A percentile compares a stretch with the other conserved stretches of the same genome.
Evolutionary conservation across 129 eudicot species (phyloP).

Genomic region (Oenanthe sinensis): DNA sequence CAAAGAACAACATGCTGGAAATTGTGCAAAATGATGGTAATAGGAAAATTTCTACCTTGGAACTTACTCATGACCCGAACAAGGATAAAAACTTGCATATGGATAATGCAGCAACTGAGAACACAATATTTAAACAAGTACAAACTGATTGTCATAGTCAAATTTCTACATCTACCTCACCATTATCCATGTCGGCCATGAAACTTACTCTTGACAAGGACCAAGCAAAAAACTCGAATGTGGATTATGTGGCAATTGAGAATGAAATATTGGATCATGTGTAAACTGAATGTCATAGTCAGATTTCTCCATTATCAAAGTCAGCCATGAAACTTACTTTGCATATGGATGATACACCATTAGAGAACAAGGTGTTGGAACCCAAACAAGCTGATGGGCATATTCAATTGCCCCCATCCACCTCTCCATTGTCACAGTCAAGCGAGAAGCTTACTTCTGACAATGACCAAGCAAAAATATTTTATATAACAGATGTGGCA

Average conservation of each 20-base stretch:
- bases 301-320: neutral
- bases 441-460: neutral
- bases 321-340: neutral
- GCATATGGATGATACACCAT: slow-evolving; percentile 5
- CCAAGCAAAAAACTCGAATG: neutral
- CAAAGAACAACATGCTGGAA: slow-evolving; percentile 7
- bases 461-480: neutral
- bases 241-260: neutral
- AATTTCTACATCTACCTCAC: slow-evolving; percentile 14
- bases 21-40: neutral
- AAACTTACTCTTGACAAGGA: neutral
- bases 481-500: slow-evolving; percentile 10
- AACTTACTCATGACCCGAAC: neutral
- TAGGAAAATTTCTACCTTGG: neutral
- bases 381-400: slow-evolving; percentile 9
- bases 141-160: slow-evolving; percentile 17
- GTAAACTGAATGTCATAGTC: neutral
- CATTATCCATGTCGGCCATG: neutral
- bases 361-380: slow-evolving; percentile 10
- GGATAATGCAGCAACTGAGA: slow-evolving; percentile 21
- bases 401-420: slow-evolving; percentile 18
- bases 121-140: slow-evolving; percentile 6
- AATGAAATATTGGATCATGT: neutral
- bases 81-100: neutral
- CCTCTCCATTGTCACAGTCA: neutral